These are phyloP conservation scores for Symbiodinium natans DNA, from an alignment of 73 alveolate species.

Conservation along the genomic window DNA sequence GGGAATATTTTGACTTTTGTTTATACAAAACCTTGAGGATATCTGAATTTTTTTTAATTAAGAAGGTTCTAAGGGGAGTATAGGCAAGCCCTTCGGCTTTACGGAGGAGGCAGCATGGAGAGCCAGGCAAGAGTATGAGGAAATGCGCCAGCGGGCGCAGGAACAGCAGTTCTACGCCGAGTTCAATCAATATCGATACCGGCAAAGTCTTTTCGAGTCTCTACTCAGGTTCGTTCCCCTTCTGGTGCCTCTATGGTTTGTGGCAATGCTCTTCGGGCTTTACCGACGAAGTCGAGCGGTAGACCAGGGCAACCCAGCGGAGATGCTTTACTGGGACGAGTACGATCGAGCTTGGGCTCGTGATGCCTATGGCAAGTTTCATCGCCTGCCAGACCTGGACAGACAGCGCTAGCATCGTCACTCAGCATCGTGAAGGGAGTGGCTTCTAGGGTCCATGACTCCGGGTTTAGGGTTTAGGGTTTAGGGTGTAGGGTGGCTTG, in stretches of 20 bases:
- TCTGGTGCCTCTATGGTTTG: neutral
- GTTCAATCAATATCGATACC: neutral
- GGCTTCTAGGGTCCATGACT: neutral
- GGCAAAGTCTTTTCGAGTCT: neutral
- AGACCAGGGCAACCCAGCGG: neutral
- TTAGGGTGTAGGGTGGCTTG: no score
- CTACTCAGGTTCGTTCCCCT: neutral
- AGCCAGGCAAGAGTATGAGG: neutral
- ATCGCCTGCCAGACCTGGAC: conserved; percentile 75
- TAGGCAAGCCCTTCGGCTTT: neutral
- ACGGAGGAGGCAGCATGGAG: neutral
- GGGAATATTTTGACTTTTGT: no score
- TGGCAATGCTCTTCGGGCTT: neutral
- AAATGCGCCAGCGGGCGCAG: neutral
- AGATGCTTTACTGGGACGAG: conserved; percentile 22
- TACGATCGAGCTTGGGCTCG: conserved; percentile 54
- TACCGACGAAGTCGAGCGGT: neutral
- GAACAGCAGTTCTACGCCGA: neutral
- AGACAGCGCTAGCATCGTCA: neutral
- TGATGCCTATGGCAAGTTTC: conserved; percentile 47
- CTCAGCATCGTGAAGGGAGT: neutral
- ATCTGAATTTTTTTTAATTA: no score
- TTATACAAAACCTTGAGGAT: no score
- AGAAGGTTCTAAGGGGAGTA: no score
- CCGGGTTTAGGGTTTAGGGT: no score